A percentile compares a stretch with the other conserved stretches of the same genome.
Conservation (phyloP, 257 asterid species). For the Plantago elongata region DNA sequence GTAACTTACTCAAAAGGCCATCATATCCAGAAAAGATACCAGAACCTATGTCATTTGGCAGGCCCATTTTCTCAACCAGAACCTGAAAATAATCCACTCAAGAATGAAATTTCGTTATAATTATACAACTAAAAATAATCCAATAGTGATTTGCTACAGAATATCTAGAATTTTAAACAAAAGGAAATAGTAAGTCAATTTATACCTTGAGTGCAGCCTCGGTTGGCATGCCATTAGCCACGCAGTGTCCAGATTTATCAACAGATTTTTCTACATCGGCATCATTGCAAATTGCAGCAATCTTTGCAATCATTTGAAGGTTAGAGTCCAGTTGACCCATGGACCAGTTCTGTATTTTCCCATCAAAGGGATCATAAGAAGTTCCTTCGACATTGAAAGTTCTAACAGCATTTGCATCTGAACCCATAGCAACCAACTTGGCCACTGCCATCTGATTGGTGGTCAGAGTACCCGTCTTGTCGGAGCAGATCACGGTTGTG, state of each 20-base stretch:
- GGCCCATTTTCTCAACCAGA: conserved; percentile 97
- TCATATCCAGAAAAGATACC: conserved; percentile 44
- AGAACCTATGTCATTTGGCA: conserved; percentile 52
- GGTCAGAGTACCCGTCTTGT: conserved; percentile 93
- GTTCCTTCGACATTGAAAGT: conserved; percentile 81
- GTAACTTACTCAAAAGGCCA: conserved; percentile 65
- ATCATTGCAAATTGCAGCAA: conserved; percentile 96
- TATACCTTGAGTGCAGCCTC: conserved; percentile 95
- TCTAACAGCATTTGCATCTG: conserved; percentile 41
- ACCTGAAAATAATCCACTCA: conserved; percentile 43
- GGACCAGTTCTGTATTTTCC: conserved; percentile 75
- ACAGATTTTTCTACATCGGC: conserved; percentile 82
- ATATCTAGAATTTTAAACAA: background rate
- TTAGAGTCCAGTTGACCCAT: conserved; percentile 63
- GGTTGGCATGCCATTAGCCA: conserved; percentile 90
- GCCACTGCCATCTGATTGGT: conserved; percentile 98
- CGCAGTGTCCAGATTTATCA: conserved; percentile 37
- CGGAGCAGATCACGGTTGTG: conserved; percentile 98
- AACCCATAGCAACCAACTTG: conserved; percentile 80
- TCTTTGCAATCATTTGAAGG: conserved; percentile 86
- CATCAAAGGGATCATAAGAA: conserved; percentile 80
- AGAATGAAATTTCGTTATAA: background rate
- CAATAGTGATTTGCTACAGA: background rate
- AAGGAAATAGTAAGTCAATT: background rate
- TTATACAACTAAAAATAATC: background rate